Evolutionary conservation across 2,329 filamentous ascomycete species (phyloP), one percentile per base, ranked within the genome.

Genomic region (Trichocomaceae sp.): DNA sequence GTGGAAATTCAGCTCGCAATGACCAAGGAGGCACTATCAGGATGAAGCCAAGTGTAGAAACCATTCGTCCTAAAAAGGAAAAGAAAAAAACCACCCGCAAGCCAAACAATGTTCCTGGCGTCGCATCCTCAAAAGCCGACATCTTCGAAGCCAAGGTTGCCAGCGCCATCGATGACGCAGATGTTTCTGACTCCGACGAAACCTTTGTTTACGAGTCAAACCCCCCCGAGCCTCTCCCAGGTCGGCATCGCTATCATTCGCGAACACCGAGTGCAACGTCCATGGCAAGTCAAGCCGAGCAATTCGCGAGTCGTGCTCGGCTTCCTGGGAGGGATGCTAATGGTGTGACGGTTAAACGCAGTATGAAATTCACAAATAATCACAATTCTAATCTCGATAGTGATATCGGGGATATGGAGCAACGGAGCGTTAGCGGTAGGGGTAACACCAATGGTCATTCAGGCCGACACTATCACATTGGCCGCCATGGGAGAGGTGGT

Each of bases 151-250:
- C 91, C 62, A 95, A 95, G 68, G 90, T 99, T 62, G 92, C 92
- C 50, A 96, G 86, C 69, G 92, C 92, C 8, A 90, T 99, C 51
- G 92, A 97, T 68, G 91, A 97, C 70, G 90, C 90, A 45, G 88
- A 96, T 70, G 95, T 92, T 12, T 96, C 92, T 6, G 93, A 99
- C 69, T 97, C 92, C 1, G 93, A 96, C 65, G 93, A 97, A 72
- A 97, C 93, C 0, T 99, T 97, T 71, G 93, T 99, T 15, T 99
- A 99, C 73, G 93, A 99, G 71, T 97, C 93, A 23, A 99, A 99
- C 66, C 93, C 92, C 9, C 79, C 81, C 13, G 83, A 85, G 61
- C 75, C 78, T 22, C 77, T 69, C 55, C 72, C 79, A 29, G 61
- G 66, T 41, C 76, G 81, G 50, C 82, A 83, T 59, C 83, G 90